Percentiles rank a stretch among this genome's conserved stretches.
Conservation (phyloP, 2,329 filamentous ascomycete genomes). For the Sporothrix mexicana region DNA sequence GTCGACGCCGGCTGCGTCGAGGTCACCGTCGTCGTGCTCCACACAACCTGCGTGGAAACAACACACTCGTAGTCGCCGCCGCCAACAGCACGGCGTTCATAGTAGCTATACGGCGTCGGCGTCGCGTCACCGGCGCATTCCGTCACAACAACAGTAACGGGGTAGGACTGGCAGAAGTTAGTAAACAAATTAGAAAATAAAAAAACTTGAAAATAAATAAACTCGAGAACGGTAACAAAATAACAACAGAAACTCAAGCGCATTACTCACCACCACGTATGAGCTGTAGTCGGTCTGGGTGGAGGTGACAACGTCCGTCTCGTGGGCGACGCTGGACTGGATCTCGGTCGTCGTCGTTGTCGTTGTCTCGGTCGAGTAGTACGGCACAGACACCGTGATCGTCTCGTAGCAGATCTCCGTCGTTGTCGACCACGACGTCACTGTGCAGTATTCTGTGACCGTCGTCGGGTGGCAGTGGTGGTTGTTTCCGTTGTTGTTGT, state of each 20-base stretch:
- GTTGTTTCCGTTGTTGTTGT: not conserved
- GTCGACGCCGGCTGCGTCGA: constrained; percentile 20
- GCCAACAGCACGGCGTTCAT: not conserved
- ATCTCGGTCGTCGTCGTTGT: constrained; percentile 25
- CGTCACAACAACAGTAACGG: constrained; percentile 20
- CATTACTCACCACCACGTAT: constrained; percentile 22
- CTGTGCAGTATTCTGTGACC: constrained; percentile 31
- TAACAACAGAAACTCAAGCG: not conserved
- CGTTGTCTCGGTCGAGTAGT: constrained; percentile 22
- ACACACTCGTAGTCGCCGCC: constrained; percentile 18
- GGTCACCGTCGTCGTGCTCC: constrained; percentile 29
- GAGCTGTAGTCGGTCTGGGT: constrained; percentile 27
- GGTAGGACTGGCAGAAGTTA: constrained; percentile 16
- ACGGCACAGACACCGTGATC: constrained; percentile 20
- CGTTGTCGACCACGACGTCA: constrained; percentile 24
- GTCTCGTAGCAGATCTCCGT: constrained; percentile 28
- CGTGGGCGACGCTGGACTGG: not conserved
- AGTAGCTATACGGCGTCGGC: not conserved
- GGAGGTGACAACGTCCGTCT: constrained; percentile 11
- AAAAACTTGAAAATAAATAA: too few species aligned
- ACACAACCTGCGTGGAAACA: constrained; percentile 15
- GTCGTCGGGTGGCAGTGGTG: not conserved
- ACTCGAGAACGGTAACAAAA: not conserved
- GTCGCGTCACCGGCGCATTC: constrained; percentile 6
- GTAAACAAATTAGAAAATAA: not conserved